phyloP scores from a whole-genome alignment of 164 flowering plant genomes.

The Platanus orientalis region DNA sequence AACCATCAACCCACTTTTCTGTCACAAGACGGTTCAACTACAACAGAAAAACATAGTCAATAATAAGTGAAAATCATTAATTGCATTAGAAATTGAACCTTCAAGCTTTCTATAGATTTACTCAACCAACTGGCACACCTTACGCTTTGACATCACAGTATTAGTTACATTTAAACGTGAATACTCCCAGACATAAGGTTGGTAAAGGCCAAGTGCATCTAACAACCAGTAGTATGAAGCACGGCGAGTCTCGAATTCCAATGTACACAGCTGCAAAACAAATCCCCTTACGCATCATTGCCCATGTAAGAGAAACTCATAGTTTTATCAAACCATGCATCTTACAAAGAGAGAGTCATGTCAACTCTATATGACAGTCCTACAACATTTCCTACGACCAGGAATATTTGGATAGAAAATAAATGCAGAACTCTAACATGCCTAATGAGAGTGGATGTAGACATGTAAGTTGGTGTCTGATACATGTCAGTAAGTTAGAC shows the following conservation, averaged over 20 bases:
- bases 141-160: slow-evolving; percentile 97
- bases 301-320: not conserved
- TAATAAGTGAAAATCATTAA: not conserved
- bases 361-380: too few species aligned
- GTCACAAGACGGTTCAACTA: slow-evolving; percentile 87
- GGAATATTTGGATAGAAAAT: too few species aligned
- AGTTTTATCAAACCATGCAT: too few species aligned
- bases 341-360: too few species aligned
- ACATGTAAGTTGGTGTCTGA: too few species aligned
- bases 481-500: too few species aligned
- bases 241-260: slow-evolving; percentile 98
- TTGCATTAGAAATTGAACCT: not conserved
- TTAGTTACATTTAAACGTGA: slow-evolving; percentile 87
- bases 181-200: slow-evolving; percentile 96
- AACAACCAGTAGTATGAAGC: slow-evolving; percentile 97
- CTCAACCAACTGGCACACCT: slow-evolving; percentile 39
- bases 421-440: too few species aligned
- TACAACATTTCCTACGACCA: too few species aligned
- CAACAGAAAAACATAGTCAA: slow-evolving; percentile 17
- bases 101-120: not conserved
- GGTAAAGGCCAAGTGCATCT: slow-evolving; percentile 71
- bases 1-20: slow-evolving; percentile 91
- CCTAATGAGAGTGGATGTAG: too few species aligned
- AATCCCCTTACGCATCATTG: not conserved
- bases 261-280: slow-evolving; percentile 76